Conservation (phyloP, 306 rosid genomes). For the Nissolia schottii region DNA sequence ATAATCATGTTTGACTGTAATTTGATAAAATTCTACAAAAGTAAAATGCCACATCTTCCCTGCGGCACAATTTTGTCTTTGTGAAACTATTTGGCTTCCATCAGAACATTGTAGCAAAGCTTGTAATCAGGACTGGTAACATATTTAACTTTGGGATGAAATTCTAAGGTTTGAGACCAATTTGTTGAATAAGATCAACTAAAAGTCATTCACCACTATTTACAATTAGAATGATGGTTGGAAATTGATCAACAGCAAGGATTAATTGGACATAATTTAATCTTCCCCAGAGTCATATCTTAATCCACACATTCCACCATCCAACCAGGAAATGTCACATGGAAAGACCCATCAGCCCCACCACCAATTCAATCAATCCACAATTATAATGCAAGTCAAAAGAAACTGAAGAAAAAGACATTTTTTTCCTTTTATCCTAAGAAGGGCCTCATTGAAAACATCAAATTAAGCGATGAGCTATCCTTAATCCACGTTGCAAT, state of each 20-base stretch:
- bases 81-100: background rate
- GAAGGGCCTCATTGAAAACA: background rate
- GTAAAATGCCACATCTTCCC: background rate
- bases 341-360: slow-evolving; percentile 1
- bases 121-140: background rate
- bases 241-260: background rate
- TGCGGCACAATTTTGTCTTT: background rate
- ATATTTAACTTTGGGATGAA: background rate
- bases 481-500: background rate
- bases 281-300: background rate
- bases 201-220: background rate
- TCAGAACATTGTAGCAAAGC: background rate
- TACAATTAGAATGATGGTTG: background rate
- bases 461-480: background rate
- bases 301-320: background rate
- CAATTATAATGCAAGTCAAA: background rate
- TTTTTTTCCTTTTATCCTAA: background rate
- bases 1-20: background rate
- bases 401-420: background rate
- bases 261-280: background rate
- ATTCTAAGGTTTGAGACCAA: background rate
- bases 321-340: background rate
- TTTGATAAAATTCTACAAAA: background rate
- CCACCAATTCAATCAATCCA: background rate
- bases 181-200: background rate